These are phyloP conservation scores for Coemansia sp. DNA, from an alignment of 192 early-diverging fungal species.

Conservation along the genomic window DNA sequence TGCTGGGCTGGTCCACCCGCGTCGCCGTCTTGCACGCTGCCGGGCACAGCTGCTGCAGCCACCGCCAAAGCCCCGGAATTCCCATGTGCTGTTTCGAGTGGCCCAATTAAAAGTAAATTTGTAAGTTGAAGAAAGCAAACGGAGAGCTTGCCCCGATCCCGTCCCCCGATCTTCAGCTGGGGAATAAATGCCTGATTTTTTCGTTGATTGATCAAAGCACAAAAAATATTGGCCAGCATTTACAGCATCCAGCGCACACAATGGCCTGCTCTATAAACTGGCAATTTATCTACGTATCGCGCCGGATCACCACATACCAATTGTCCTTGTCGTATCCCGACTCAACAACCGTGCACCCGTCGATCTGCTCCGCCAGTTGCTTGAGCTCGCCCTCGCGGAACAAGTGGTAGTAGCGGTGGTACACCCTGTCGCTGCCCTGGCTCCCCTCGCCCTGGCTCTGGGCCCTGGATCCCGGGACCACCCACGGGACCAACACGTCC, in stretches of 20 bases:
- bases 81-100: conserved; percentile 24
- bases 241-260: no score
- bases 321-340: conserved; percentile 96
- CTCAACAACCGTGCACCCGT: conserved; percentile 55
- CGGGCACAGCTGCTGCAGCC: conserved; percentile 38
- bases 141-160: no score
- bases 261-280: no score
- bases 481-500: conserved; percentile 95
- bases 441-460: not conserved
- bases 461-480: conserved; percentile 57
- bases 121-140: not conserved
- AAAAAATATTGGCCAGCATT: no score
- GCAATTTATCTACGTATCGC: not conserved
- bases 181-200: no score
- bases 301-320: conserved; percentile 73
- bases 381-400: conserved; percentile 87
- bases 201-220: no score
- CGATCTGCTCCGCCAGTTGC: conserved; percentile 56
- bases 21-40: conserved; percentile 22
- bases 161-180: no score
- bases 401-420: conserved; percentile 88
- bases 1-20: conserved; percentile 10
- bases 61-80: conserved; percentile 45
- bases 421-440: conserved; percentile 18
- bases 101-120: not conserved